These are phyloP conservation scores for Mycena haematopus DNA, from an alignment of 768 basidiomycete genomes.

Conservation along the genomic window DNA sequence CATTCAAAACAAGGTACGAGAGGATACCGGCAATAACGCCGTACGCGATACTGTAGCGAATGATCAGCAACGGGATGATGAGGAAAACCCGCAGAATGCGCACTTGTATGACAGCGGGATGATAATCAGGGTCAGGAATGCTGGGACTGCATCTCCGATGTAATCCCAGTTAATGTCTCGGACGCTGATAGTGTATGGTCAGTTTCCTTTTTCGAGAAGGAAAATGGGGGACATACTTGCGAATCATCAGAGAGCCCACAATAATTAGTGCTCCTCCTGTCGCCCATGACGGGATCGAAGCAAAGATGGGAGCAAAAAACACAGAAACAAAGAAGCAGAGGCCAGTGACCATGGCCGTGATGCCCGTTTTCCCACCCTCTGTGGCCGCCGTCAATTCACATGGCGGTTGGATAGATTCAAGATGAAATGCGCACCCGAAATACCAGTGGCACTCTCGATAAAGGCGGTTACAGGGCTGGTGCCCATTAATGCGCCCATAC, in stretches of 20 bases:
- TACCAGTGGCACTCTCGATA: constrained; percentile 85
- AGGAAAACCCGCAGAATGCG: constrained; percentile 25
- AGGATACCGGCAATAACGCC: constrained; percentile 84
- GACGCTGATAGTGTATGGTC: constrained; percentile 49
- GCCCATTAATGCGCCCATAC: constrained; percentile 81
- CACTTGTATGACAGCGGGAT: constrained; percentile 84
- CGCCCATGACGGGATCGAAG: constrained; percentile 86
- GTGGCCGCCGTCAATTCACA: constrained; percentile 1
- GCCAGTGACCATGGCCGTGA: constrained; percentile 77
- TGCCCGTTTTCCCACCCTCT: constrained; percentile 90
- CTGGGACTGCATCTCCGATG: constrained; percentile 85
- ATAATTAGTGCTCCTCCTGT: constrained; percentile 87
- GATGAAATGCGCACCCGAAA: constrained; percentile 54
- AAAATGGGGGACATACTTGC: constrained; percentile 58
- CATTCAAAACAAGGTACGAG: constrained; percentile 77
- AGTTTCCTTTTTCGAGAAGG: constrained; percentile 2
- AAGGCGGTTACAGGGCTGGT: constrained; percentile 84
- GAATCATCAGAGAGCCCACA: constrained; percentile 89
- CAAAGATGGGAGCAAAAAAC: constrained; percentile 90
- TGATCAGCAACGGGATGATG: constrained; percentile 8
- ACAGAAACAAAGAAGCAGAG: constrained; percentile 82
- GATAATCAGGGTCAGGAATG: constrained; percentile 81
- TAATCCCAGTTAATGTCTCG: constrained; percentile 91
- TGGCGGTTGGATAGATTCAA: background rate
- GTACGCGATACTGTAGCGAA: constrained; percentile 73